Evolutionary conservation across 2,329 filamentous ascomycete genomes (phyloP), one percentile per base, ranked within the genome.

Genomic region (Allantophomopsis lycopodina): DNA sequence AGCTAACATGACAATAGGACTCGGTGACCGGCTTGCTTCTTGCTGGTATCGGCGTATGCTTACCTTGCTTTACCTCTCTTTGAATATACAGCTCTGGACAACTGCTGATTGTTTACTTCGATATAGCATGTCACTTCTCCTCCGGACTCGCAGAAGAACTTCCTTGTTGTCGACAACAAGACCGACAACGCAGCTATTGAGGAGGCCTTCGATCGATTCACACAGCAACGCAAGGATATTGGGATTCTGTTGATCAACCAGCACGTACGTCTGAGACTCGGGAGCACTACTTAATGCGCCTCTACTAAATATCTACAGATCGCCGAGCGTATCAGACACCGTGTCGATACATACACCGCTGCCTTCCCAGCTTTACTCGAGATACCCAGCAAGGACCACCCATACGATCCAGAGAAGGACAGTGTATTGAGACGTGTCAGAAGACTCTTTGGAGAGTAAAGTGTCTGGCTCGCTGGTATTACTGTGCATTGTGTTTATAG

Each of bases 361-460:
- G 88, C 91, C 4, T 98, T 98, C 63, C 91, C 91, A n/a, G 81
- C 87, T 16, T 73, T 98, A 40, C 76, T 98, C 42, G 91, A 98
- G 62, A 96, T 98, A 44, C 91, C 91, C 17, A 94, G 86, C 65
- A 98, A 98, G 70, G 91, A 98, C 60, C 91, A 98, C 60, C 91
- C 91, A 2, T 98, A 98, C 57, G 89, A 98, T 54, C 91, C 91
- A 0, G 91, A 98, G 64, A 98, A 98, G 69, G 91, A 98, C 61
- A 96, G 89, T 56, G 89, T 98, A 34, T 61, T 98, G 63, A 83
- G 88, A 64, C 74, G 91, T 49, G 91, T 98, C 48, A 68, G 75
- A 58, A 75, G 79, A 53, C 55, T 84, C 46, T 79, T 79, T 63
- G 76, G 76, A 50, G 76, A 88, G 65, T 88, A 74, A 58, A 48